Evolutionary conservation across 2,329 filamentous ascomycete species (phyloP), one percentile per base, ranked within the genome.

Genomic region (Pseudocercospora vitis): DNA sequence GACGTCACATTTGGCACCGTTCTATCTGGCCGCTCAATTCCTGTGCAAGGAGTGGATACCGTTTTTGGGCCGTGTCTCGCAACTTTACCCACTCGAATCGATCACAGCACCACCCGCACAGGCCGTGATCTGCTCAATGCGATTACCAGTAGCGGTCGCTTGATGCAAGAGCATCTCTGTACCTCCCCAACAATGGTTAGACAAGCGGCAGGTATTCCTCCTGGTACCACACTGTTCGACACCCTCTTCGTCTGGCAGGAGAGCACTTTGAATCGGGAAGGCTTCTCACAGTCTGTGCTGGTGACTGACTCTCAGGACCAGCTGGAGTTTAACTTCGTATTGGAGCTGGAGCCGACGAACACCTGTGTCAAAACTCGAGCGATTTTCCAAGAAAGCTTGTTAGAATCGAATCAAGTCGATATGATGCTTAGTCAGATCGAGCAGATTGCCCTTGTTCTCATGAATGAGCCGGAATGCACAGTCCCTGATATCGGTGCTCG

Each of bases 181-280:
- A 65, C 91, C 4, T 78, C 89, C 0, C 76, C 95, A 2, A 74
- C 81, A 0, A 83, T 90, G 1, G 88, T 96, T 59, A 86, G 83
- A 63, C 82, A 80, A 60, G 70, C 79, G 1, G 81, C 79, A 2
- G 80, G 78, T 0, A 56, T 86, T 0, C 72, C 77, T 23, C 76
- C 82, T 0, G 75, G 78, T 0, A 77, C 82, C 32, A 45, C 39
- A 3, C 71, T 95, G 0, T 96, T 92, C 61, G 88, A 95, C 61
- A 79, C 85, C 0, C 74, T 96, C 0, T 86, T 95, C 63, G 85
- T 91, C 0, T 96, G 91, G 77, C 91, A 96, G 63, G 86, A 95
- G 65, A 87, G 85, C 0, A 74, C 87, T 14, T 59, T 70, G 1
- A 57, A 60, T 2, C 59, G 66, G n/a, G 58, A 65, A 3, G 65